Base-by-base conservation (phyloP, 176 grass and related monocot genomes). In the Saccharum spontaneum region DNA sequence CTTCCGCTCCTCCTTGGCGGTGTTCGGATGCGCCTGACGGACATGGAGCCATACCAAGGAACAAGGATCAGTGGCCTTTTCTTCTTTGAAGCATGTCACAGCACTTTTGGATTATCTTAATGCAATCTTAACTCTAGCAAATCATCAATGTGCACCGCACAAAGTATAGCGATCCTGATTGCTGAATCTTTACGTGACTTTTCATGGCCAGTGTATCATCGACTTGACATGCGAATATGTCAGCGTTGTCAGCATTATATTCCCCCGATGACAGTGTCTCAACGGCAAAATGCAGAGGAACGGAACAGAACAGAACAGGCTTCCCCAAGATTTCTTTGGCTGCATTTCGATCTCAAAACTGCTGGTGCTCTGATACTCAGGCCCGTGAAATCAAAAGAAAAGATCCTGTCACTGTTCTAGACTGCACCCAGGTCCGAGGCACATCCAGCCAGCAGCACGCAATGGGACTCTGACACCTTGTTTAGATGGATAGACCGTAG, bases 1-100 rank as follows among this genome's bases (percentile, higher is more conserved):
- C 78, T 92, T 96, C 7, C 85, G 79, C 70, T 96, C 97, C 77
- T 99, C 85, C 8, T 99, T 99, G 45, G 66, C 67, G 8, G 91
- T 89, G 71, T 69, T 89, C 1, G 93, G 90, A 26, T 99, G 97
- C 9, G 90, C 94, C 97, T 99, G 91, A 2, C 15, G 4, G 62
- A 16, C 18, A 54, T 43, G 30, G 34, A 80, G 69, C 36, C 52
- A 22, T 81, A n/a, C 1, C 18, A 36, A 38, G 20, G 4, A 34
- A 36, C 4, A 20, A 37, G 45, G 13, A 22, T 69, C 22, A 57
- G 37, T 28, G 69, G 55, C 45, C 22, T 26, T 54, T 70, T 28
- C 33, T 28, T 28, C 28, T 13, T 33, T 5, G 0, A 74, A 33
- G 38, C 20, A 40, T 13, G 24, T 64, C 10, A 1, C 20, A 33